phyloP scores from a whole-genome alignment of 192 early-diverging fungal genomes.

The Allomyces macrogynus region DNA sequence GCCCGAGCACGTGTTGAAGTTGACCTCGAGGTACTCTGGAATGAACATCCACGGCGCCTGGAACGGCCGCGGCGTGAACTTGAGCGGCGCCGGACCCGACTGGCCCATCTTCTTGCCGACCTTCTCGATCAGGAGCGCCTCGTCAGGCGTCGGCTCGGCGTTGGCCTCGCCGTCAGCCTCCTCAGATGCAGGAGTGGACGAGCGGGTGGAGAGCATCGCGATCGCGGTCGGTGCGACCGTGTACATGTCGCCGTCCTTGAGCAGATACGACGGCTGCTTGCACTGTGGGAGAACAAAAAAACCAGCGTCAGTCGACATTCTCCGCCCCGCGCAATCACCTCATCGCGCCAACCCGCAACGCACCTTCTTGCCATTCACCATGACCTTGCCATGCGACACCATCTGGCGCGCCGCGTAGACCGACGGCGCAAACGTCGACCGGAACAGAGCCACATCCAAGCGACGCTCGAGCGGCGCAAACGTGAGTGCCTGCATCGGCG shows the following conservation, averaged over 20 bases:
- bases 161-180: conserved; percentile 9
- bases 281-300: conserved; percentile 20
- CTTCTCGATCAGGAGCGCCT: neutral
- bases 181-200: conserved; percentile 7
- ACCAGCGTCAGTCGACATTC: neutral
- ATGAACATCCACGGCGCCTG: conserved; percentile 88
- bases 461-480: conserved; percentile 79
- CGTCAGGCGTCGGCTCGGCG: neutral
- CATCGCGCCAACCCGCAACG: neutral
- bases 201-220: conserved; percentile 31
- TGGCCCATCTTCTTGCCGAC: neutral
- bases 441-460: conserved; percentile 81
- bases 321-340: neutral
- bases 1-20: conserved; percentile 78
- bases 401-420: conserved; percentile 67
- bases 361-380: conserved; percentile 75
- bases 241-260: conserved; percentile 74
- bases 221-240: conserved; percentile 58
- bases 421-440: conserved; percentile 71
- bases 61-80: conserved; percentile 47
- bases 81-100: conserved; percentile 9
- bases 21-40: conserved; percentile 91
- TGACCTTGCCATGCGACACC: conserved; percentile 71
- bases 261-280: conserved; percentile 47
- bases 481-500: conserved; percentile 27